Conservation (phyloP, 306 rosid species). For the Dalbergia cultrata region DNA sequence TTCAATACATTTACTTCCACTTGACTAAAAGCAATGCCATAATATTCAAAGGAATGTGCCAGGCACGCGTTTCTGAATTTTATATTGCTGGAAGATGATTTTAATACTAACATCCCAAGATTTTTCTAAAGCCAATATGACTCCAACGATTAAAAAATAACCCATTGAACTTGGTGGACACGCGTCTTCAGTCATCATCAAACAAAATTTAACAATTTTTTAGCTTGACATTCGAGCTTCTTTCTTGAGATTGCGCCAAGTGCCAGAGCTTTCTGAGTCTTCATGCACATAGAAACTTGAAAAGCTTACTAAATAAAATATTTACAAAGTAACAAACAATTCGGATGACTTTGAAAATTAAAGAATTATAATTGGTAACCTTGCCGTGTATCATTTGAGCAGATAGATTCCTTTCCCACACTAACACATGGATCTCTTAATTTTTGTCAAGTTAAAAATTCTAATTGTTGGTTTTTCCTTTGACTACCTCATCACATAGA, state of each 20-base stretch:
- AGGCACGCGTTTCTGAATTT: slow-evolving; percentile 42
- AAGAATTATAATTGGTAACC: background rate
- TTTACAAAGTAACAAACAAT: background rate
- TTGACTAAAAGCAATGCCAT: slow-evolving; percentile 7
- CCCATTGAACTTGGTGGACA: background rate
- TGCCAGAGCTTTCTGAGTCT: background rate
- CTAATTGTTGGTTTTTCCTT: background rate
- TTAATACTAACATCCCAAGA: background rate
- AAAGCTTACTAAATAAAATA: background rate
- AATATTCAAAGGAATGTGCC: slow-evolving; percentile 44
- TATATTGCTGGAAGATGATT: slow-evolving; percentile 4
- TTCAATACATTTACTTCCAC: slow-evolving; percentile 4
- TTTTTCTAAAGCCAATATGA: background rate
- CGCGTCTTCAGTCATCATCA: background rate
- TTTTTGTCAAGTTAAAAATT: background rate
- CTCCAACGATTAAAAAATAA: background rate
- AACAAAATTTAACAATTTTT: background rate
- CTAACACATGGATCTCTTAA: background rate
- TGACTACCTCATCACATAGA: slow-evolving; percentile 17
- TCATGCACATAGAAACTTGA: slow-evolving; percentile 37
- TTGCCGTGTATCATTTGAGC: background rate
- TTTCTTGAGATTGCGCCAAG: background rate
- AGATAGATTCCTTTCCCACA: slow-evolving; percentile 47
- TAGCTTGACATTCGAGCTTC: background rate
- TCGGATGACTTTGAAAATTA: too few species aligned